A percentile compares a stretch with the other conserved stretches of the same genome.
Conservation (phyloP, 768 basidiomycete species). For the Hemileccinum impolitum region DNA sequence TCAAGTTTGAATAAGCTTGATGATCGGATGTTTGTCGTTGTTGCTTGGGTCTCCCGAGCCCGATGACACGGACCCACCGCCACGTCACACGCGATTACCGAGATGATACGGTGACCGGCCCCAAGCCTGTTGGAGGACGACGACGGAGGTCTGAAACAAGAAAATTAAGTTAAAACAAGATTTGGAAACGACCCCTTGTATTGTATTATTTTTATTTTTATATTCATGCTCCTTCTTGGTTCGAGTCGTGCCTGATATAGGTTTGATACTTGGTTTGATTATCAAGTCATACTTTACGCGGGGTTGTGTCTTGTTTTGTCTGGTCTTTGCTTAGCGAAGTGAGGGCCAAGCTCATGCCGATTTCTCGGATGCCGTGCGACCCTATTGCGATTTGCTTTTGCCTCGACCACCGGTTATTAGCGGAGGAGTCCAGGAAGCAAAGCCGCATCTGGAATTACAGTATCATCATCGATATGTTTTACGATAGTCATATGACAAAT, state of each 20-base stretch:
- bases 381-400: constrained; percentile 3
- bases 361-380: neutral
- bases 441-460: too few species aligned
- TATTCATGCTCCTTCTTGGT: too few species aligned
- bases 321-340: constrained; percentile 14
- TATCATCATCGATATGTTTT: too few species aligned
- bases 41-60: neutral
- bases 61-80: neutral
- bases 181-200: constrained; percentile 4
- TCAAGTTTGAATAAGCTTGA: too few species aligned
- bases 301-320: neutral
- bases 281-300: neutral
- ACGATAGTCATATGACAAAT: too few species aligned
- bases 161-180: constrained; percentile 8
- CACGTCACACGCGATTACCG: constrained; percentile 19
- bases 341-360: constrained; percentile 18
- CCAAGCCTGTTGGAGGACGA: neutral
- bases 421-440: neutral
- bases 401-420: constrained; percentile 1
- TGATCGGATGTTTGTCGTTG: too few species aligned
- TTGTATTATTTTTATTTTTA: neutral
- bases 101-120: constrained; percentile 18
- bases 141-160: constrained; percentile 6
- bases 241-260: too few species aligned
- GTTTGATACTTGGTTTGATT: too few species aligned